Evolutionary conservation across 2,329 filamentous ascomycete species (phyloP), one percentile per base, ranked within the genome.

Genomic region (Beauveria asiatica): DNA sequence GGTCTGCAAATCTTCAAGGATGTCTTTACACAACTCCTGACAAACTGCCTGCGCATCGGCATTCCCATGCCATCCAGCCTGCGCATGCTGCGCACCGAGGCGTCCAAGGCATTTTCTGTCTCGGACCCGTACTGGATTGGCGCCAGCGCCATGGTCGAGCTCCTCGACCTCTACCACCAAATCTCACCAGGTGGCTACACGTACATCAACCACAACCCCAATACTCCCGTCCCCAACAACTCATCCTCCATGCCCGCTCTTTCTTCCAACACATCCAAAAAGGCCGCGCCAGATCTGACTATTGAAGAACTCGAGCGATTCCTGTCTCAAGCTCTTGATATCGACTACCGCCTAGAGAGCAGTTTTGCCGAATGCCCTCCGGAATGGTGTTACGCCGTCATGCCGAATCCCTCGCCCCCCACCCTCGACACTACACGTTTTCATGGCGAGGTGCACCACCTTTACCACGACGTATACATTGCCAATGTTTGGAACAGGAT

Each of bases 401-500:
- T 57, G 49, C 42, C 27, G 27, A 61, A 57, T 19, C 49, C 60
- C 3, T n/a, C 21, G 16, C 23, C 41, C 16, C 21, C 44, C 2
- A 27, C 11, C 10, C 25, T 48, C 17, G 60, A 53, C 16, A 44
- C 30, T 9, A n/a, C 48, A 19, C 60, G 60, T 21, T 56, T 58
- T 25, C 60, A 57, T 6, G 60, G 54, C 6, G 49, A 57, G 5
- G 46, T 54, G 5, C 60, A 61, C n/a, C 50, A 61, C 11, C 42
- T 61, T 17, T 61, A 61, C n/a, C 60, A 57, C 45, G 60, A 61
- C 37, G 60, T 58, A 17, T 49, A 56, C 41, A 44, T 61, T 23
- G 55, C 60, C 48, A 61, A 56, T n/a, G 60, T 61, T 17, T 61
- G 60, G 60, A 58, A 54, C 55, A 57, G 49, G 30, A 61, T 61